Evolutionary conservation across 1,284 basidiomycete genomes (phyloP).

Genomic region (Apiotrichum domesticum): DNA sequence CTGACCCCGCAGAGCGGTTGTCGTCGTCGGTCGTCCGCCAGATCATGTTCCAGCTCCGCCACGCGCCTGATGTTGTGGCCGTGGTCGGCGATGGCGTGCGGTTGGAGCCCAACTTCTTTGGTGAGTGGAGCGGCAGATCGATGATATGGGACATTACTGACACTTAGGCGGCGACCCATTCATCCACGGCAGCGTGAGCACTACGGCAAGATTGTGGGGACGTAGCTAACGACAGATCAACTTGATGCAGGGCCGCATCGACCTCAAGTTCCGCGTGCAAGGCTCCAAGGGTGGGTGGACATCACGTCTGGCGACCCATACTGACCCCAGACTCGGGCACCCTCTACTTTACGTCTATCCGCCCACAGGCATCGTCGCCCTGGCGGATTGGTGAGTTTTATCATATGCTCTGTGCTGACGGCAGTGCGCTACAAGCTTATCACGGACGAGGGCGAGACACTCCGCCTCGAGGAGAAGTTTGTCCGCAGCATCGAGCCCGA

Average conservation of each 20-base stretch:
- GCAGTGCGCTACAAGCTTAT: conserved; percentile 47
- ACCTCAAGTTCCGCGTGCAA: conserved; percentile 43
- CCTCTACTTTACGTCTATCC: conserved; percentile 46
- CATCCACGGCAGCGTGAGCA: conserved; percentile 42
- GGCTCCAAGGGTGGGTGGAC: conserved; percentile 29
- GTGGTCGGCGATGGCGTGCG: conserved; percentile 38
- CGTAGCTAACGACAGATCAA: conserved; percentile 31
- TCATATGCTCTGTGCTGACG: conserved; percentile 2
- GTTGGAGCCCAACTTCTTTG: conserved; percentile 40
- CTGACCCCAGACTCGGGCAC: conserved; percentile 34
- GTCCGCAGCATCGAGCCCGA: conserved; percentile 1
- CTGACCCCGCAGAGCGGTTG: conserved; percentile 35
- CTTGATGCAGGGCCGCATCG: conserved; percentile 47
- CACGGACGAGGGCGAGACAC: conserved; percentile 37
- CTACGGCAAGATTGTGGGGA: background rate
- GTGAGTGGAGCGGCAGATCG: conserved; percentile 24
- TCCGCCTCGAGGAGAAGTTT: conserved; percentile 36
- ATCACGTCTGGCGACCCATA: background rate
- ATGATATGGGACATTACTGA: too few relatives aligned
- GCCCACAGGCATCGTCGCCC: conserved; percentile 39
- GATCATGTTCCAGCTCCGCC: conserved; percentile 43
- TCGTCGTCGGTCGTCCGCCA: conserved; percentile 43
- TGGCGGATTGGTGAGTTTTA: conserved; percentile 42
- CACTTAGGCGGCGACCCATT: conserved; percentile 41
- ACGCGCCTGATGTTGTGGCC: conserved; percentile 35